Conservation (phyloP, 2,329 filamentous ascomycete species). For the Aspergillus proliferans region DNA sequence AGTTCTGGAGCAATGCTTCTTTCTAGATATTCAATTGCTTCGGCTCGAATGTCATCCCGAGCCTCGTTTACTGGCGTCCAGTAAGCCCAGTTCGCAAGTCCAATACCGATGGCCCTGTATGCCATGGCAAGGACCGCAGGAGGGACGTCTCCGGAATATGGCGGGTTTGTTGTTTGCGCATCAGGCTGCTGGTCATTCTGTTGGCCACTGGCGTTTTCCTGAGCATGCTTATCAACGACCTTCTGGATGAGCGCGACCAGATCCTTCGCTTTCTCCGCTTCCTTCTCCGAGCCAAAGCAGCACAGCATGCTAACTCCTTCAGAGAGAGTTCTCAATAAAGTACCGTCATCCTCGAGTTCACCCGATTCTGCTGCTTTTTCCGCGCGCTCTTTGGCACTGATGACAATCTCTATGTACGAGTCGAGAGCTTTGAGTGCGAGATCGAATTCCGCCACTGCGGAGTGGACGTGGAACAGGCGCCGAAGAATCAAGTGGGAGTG, state of each 20-base stretch:
- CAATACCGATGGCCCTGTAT: conserved; percentile 79
- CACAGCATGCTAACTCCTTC: conserved; percentile 76
- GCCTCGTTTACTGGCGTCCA: conserved; percentile 68
- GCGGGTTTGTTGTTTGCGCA: conserved; percentile 11
- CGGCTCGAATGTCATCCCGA: conserved; percentile 66
- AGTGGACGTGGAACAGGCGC: conserved; percentile 79
- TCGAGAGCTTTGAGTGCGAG: conserved; percentile 85
- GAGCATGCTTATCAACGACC: conserved; percentile 60
- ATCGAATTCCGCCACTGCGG: conserved; percentile 84
- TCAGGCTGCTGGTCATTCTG: conserved; percentile 16
- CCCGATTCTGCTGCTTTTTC: conserved; percentile 61
- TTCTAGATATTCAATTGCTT: conserved; percentile 69
- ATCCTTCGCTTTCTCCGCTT: conserved; percentile 71
- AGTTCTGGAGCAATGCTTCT: conserved; percentile 64
- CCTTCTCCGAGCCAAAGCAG: conserved; percentile 67
- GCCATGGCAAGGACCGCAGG: conserved; percentile 60
- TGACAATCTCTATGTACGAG: conserved; percentile 83
- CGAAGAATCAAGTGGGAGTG: conserved; percentile 87
- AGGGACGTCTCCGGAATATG: conserved; percentile 40
- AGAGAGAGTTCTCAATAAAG: conserved; percentile 68
- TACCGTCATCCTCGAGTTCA: conserved; percentile 72
- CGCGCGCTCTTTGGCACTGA: conserved; percentile 74
- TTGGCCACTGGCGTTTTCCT: conserved; percentile 17
- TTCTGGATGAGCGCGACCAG: conserved; percentile 66
- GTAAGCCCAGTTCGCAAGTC: conserved; percentile 80